Evolutionary conservation across 768 basidiomycete species (phyloP), one percentile per base, ranked within the genome.

Genomic region (Tricholomella constricta): DNA sequence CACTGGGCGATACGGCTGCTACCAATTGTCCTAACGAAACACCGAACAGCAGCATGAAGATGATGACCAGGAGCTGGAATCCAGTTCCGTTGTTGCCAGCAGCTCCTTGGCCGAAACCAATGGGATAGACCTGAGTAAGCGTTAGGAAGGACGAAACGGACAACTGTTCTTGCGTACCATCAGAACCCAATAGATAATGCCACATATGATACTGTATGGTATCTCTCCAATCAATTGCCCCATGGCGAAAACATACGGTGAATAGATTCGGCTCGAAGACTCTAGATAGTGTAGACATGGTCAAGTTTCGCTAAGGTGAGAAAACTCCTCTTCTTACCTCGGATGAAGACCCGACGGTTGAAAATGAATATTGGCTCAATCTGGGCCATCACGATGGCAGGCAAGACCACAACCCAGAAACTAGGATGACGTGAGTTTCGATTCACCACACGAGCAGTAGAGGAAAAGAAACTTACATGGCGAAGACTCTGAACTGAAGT

Each of bases 201-300:
- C 86, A 58, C 89, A 92, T 12, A 89, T 62, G 27, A 88, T 64
- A 43, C 80, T 85, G 68, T 86, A 89, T 0, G 91, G 93, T 50
- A 89, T 78, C 68, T 96, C 92, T 37, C 91, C 86, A 12, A 90
- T 65, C 22, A 94, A 75, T 64, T 94, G 93, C 2, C 86, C 84
- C 29, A 91, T 78, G 26, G 91, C 88, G 65, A 95, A 95, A 19
- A 92, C 89, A 52, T 85, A 85, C 0, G 90, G 86, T 0, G 86
- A 89, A 69, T 94, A 94, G 63, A 94, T 94, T 54, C 88, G 82
- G 70, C 88, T 89, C 2, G 86, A 89, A 0, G 89, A 79, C 71
- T 94, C 91, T 77, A 62, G 7, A 45, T 10, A 47, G 17, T 4
- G 26, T 34, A 10, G 2, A 46, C 35, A 12, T 40, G 29, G 9